These are phyloP conservation scores for Aspergillus hiratsukae DNA, from an alignment of 2,329 filamentous ascomycete species.

Conservation along the genomic window DNA sequence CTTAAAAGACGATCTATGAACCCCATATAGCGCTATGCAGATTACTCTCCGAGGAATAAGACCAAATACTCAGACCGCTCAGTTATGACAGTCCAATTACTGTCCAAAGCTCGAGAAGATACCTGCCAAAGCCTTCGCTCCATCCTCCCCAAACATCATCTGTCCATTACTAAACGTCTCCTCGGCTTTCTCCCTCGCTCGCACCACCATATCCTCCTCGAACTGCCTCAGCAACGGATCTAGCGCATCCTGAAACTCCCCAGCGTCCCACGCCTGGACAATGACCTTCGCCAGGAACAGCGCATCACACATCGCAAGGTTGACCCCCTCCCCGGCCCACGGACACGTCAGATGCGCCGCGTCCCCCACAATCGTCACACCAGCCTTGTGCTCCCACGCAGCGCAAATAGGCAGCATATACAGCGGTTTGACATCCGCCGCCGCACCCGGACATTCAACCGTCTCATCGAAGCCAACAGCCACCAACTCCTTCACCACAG, in stretches of 20 bases:
- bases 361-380: constrained; percentile 24
- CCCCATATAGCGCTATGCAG: too few relatives aligned
- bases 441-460: constrained; percentile 3
- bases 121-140: constrained; percentile 1
- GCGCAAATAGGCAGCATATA: constrained; percentile 20
- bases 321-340: constrained; percentile 27
- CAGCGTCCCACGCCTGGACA: constrained; percentile 11
- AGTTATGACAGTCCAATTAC: too few relatives aligned
- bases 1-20: too few relatives aligned
- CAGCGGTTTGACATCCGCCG: constrained; percentile 9
- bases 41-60: too few relatives aligned
- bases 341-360: constrained; percentile 28
- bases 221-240: constrained; percentile 14
- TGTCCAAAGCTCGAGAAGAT: background rate
- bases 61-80: too few relatives aligned
- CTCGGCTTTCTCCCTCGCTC: constrained; percentile 5
- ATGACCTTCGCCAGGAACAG: constrained; percentile 16
- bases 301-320: constrained; percentile 22
- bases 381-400: constrained; percentile 14
- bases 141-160: constrained; percentile 8
- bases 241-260: constrained; percentile 8
- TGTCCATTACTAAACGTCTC: constrained; percentile 3
- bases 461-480: constrained; percentile 15
- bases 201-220: constrained; percentile 15
- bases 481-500: constrained; percentile 14